Percentiles rank a stretch among this genome's conserved stretches.
Conservation (phyloP, 257 asterid species). For the Capsicum pubescens region DNA sequence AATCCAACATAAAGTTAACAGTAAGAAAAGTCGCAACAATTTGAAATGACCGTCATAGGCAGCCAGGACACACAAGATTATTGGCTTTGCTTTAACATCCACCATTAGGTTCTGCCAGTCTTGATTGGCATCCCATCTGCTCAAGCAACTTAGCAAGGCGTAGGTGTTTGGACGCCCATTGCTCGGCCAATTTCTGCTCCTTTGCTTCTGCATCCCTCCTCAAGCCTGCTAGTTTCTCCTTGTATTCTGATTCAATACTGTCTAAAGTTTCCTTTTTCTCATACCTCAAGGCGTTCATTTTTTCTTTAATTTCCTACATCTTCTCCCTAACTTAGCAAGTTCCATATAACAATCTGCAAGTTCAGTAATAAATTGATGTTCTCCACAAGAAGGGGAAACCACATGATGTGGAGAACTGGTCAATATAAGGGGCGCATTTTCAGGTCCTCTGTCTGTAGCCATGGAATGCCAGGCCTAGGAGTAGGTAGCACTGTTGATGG, state of each 20-base stretch:
- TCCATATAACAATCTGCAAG: slow-evolving; percentile 78
- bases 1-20: slow-evolving; percentile 7
- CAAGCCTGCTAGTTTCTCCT: slow-evolving; percentile 77
- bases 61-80: not conserved
- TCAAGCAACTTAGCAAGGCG: slow-evolving; percentile 75
- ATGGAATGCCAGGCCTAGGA: slow-evolving; percentile 41
- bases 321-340: slow-evolving; percentile 71
- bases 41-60: not conserved
- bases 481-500: slow-evolving; percentile 56
- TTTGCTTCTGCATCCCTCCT: slow-evolving; percentile 87
- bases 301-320: slow-evolving; percentile 78
- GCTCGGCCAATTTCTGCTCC: slow-evolving; percentile 91
- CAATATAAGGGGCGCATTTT: slow-evolving; percentile 25
- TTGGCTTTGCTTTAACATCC: slow-evolving; percentile 1
- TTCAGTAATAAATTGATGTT: slow-evolving; percentile 36
- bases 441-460: slow-evolving; percentile 56
- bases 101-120: slow-evolving; percentile 46
- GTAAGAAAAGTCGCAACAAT: not conserved
- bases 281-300: slow-evolving; percentile 70
- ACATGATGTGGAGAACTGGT: slow-evolving; percentile 42
- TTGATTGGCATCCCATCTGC: slow-evolving; percentile 65
- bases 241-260: slow-evolving; percentile 74
- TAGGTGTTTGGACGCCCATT: slow-evolving; percentile 80
- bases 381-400: slow-evolving; percentile 31
- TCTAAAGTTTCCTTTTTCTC: slow-evolving; percentile 71